Conservation (phyloP, 2,329 filamentous ascomycete species). For the Beauveria brongniartii region DNA sequence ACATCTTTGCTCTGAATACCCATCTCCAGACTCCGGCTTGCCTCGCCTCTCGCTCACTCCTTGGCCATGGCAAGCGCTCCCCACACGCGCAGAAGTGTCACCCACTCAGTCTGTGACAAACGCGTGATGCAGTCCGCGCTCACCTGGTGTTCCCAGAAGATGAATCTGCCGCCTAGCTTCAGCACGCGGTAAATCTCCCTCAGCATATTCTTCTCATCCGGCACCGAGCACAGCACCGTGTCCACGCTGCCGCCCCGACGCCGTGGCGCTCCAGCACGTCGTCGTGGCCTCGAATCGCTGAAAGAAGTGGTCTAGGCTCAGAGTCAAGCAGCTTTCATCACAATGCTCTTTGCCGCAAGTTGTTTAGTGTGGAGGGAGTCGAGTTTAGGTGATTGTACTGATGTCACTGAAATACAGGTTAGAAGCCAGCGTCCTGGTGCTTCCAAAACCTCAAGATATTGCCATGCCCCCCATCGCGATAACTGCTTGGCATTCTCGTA, state of each 20-base stretch:
- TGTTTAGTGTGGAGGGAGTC: neutral
- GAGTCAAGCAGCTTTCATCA: neutral
- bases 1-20: neutral
- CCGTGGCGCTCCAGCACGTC: conserved; percentile 25
- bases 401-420: neutral
- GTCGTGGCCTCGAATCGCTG: neutral
- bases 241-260: conserved; percentile 30
- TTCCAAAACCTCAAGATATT: neutral
- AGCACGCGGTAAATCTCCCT: conserved; percentile 31
- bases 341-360: neutral
- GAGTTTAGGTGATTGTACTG: neutral
- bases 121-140: conserved; percentile 22
- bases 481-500: neutral
- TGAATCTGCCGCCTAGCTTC: conserved; percentile 36
- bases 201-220: conserved; percentile 19
- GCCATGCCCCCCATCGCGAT: neutral
- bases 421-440: neutral
- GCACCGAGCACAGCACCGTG: conserved; percentile 32
- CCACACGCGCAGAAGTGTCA: conserved; percentile 23
- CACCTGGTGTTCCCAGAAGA: conserved; percentile 37
- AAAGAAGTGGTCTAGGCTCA: neutral
- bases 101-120: conserved; percentile 22
- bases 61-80: conserved; percentile 20
- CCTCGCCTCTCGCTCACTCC: neutral
- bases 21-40: neutral